These are phyloP conservation scores for Euclidium syriacum DNA, from an alignment of 345 rosid species.

Conservation along the genomic window DNA sequence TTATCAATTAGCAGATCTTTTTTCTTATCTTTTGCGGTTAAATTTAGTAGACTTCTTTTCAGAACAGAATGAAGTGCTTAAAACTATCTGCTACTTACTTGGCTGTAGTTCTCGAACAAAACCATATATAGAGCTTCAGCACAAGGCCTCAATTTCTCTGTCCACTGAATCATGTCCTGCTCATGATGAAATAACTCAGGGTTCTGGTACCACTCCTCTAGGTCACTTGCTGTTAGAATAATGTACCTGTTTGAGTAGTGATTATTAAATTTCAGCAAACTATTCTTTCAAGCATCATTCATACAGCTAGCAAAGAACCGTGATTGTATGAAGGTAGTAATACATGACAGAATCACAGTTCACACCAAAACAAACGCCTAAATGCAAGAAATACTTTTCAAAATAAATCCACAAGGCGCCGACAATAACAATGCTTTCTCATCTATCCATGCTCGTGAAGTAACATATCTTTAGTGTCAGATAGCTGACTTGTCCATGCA, in stretches of 20 bases:
- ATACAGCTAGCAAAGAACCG: not conserved
- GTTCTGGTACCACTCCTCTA: constrained; percentile 89
- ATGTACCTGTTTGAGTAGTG: constrained; percentile 65
- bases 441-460: not conserved
- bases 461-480: not conserved
- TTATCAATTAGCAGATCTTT: not conserved
- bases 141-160: constrained; percentile 93
- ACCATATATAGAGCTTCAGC: constrained; percentile 98
- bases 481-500: not conserved
- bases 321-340: constrained; percentile 4
- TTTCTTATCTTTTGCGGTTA: not conserved
- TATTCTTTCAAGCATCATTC: constrained; percentile 5
- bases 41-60: not conserved
- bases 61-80: constrained; percentile 1
- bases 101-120: constrained; percentile 91
- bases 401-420: constrained; percentile 11
- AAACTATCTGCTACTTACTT: constrained; percentile 55
- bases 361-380: constrained; percentile 10
- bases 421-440: not conserved
- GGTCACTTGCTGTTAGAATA: constrained; percentile 77
- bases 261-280: constrained; percentile 25
- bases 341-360: constrained; percentile 14
- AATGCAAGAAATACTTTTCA: constrained; percentile 1
- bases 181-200: constrained; percentile 98
- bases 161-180: constrained; percentile 99